Evolutionary conservation across 345 rosid species (phyloP), one percentile per base, ranked within the genome.

Genomic region (Eucalyptus sp.): DNA sequence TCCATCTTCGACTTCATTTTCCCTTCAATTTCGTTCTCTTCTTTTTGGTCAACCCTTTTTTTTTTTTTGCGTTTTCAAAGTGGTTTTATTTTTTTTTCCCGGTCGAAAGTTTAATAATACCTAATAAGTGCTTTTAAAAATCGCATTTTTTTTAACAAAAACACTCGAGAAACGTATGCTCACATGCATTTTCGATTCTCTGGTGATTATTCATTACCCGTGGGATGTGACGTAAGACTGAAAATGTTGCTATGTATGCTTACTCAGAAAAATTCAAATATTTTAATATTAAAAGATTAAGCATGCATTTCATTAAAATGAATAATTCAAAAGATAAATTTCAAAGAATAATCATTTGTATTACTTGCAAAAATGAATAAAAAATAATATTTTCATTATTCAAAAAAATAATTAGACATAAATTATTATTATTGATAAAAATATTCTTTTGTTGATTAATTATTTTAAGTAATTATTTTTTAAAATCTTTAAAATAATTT

Each of bases 151-250:
- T 4, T 0, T 2, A 0, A 18, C 5, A 5, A 5, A 33, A 68
- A 33, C 7, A 3, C 44, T 71, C 2, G 7, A 68, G 24, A 31
- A 15, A 18, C 1, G 1, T 4, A 4, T 31, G 0, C 24, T 68
- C 8, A 31, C 56, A 2, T 8, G 43, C 5, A 16, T 68, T 16
- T 16, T 2, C 0, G 3, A 8, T 31, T 31, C 2, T 2, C 4
- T 0, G 0, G 4, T 1, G 1, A 68, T 62, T 13, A 29, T 5
- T 33, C 13, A 66, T 18, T 31, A 3, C 22, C 5, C 41, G 2
- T 66, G 11, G 0, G 6, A 31, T 33, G 80, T 4, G 0, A 31
- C 0, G 2, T 6, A 60, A 27, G 80, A 33, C 0, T 33, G 5
- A 33, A 33, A 7, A 4, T 7, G 0, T 31, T 1, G 0, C 4